Evolutionary conservation across 163 green algal species (phyloP).

Genomic region (Prototheca cutis): DNA sequence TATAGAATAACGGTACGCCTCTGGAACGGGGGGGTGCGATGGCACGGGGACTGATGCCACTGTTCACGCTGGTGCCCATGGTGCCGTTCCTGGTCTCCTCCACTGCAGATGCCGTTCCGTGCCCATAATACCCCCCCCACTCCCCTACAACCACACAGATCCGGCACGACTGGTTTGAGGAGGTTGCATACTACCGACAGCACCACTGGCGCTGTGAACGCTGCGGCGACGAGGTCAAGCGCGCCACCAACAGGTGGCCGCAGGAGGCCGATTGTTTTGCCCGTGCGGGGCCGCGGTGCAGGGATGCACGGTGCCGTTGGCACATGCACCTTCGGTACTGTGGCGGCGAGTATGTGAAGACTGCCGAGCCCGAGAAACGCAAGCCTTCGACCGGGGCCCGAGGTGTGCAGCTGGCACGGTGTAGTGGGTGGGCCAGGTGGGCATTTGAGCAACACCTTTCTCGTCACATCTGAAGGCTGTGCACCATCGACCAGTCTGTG

Average conservation of each 20-base stretch:
- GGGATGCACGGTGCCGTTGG: slow-evolving; percentile 16
- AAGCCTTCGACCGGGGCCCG: background rate
- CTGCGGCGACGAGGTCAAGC: slow-evolving; percentile 41
- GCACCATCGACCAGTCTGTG: too few species aligned
- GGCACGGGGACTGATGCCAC: too few species aligned
- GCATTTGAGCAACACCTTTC: too few species aligned
- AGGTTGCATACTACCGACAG: slow-evolving; percentile 54
- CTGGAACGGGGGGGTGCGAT: too few species aligned
- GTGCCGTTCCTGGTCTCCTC: too few species aligned
- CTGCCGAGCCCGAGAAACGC: slow-evolving; percentile 23
- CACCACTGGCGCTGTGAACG: slow-evolving; percentile 64
- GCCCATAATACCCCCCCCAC: too few species aligned
- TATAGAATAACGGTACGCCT: slow-evolving; percentile 1
- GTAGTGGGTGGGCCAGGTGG: background rate
- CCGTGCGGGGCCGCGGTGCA: slow-evolving; percentile 4
- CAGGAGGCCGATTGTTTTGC: slow-evolving; percentile 62
- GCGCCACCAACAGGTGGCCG: slow-evolving; percentile 60
- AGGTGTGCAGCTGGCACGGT: background rate
- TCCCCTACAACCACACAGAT: too few species aligned
- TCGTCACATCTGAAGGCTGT: too few species aligned
- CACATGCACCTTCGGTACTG: slow-evolving; percentile 30
- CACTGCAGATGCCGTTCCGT: too few species aligned
- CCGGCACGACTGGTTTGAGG: slow-evolving; percentile 53
- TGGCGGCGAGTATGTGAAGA: slow-evolving; percentile 22
- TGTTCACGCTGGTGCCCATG: too few species aligned